Conservation (phyloP, 2,329 filamentous ascomycete species). For the Teratosphaeria viscida region DNA sequence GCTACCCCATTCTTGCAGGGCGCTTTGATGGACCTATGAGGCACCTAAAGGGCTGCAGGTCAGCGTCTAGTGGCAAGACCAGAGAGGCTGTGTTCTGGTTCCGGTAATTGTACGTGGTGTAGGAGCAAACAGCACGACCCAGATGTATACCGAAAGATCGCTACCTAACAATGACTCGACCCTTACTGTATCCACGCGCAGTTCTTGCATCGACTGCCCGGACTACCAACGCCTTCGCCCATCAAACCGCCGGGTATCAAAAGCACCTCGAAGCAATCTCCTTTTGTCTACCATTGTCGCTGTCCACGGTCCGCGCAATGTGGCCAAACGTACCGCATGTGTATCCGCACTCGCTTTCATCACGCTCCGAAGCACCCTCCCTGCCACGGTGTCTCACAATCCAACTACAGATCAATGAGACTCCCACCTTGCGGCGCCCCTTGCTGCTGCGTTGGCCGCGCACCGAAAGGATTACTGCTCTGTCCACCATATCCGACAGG, state of each 20-base stretch:
- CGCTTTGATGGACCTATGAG: too few species aligned
- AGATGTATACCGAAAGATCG: not conserved
- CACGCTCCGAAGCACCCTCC: not conserved
- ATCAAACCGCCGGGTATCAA: not conserved
- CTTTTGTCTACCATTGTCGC: not conserved
- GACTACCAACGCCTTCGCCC: not conserved
- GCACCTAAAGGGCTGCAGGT: too few species aligned
- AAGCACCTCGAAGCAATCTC: not conserved
- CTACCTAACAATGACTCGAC: not conserved
- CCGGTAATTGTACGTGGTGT: too few species aligned
- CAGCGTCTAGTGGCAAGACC: too few species aligned
- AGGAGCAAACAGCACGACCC: too few species aligned
- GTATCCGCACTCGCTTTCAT: not conserved
- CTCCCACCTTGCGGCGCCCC: slow-evolving; percentile 38
- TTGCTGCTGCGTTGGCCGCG: slow-evolving; percentile 33
- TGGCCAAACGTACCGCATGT: not conserved
- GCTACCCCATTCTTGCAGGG: too few species aligned
- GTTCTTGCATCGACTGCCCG: not conserved
- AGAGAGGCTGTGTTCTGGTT: too few species aligned
- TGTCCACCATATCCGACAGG: slow-evolving; percentile 33
- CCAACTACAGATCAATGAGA: slow-evolving; percentile 46
- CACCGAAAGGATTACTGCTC: slow-evolving; percentile 49
- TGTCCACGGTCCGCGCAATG: not conserved
- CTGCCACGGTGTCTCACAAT: not conserved
- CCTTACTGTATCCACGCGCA: not conserved